These are phyloP conservation scores for Monascus purpureus DNA, from an alignment of 495 filamentous ascomycete genomes.

Conservation along the genomic window DNA sequence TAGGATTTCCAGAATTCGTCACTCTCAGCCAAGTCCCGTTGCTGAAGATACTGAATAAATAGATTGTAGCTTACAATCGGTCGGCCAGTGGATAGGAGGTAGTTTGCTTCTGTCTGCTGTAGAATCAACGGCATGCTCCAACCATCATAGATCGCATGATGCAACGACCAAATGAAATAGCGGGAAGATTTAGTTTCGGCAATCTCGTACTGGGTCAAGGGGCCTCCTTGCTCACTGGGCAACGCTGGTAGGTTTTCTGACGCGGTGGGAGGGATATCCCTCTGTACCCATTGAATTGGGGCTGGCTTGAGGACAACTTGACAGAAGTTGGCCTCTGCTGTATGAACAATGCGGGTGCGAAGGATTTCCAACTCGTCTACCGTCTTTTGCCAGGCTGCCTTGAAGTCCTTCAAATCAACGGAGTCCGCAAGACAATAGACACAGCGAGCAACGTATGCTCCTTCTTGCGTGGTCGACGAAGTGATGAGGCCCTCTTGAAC, in stretches of 20 bases:
- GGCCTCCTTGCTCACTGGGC: slow-evolving; percentile 38
- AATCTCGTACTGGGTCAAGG: slow-evolving; percentile 41
- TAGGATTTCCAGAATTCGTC: slow-evolving; percentile 33
- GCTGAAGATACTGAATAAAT: slow-evolving; percentile 29
- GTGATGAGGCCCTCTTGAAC: slow-evolving; percentile 58
- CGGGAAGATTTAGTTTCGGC: slow-evolving; percentile 16
- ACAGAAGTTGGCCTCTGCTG: slow-evolving; percentile 27
- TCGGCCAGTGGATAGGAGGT: slow-evolving; percentile 6
- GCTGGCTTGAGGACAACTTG: slow-evolving; percentile 41
- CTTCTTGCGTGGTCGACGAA: slow-evolving; percentile 38
- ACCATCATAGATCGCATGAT: slow-evolving; percentile 61
- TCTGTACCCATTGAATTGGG: slow-evolving; percentile 32
- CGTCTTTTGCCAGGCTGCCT: slow-evolving; percentile 37
- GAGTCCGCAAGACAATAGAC: slow-evolving; percentile 27
- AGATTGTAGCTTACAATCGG: slow-evolving; percentile 13
- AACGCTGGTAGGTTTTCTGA: slow-evolving; percentile 33
- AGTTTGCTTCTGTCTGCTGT: slow-evolving; percentile 38
- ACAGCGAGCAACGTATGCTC: slow-evolving; percentile 39
- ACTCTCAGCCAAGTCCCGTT: slow-evolving; percentile 17
- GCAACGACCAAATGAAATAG: slow-evolving; percentile 48
- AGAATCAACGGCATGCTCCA: slow-evolving; percentile 49
- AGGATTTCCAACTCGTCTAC: slow-evolving; percentile 37
- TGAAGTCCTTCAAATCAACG: slow-evolving; percentile 34
- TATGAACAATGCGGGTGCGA: slow-evolving; percentile 41
- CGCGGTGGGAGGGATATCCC: slow-evolving; percentile 6